Conservation (phyloP, 2,329 filamentous ascomycete species). For the Penicillium sp. region DNA sequence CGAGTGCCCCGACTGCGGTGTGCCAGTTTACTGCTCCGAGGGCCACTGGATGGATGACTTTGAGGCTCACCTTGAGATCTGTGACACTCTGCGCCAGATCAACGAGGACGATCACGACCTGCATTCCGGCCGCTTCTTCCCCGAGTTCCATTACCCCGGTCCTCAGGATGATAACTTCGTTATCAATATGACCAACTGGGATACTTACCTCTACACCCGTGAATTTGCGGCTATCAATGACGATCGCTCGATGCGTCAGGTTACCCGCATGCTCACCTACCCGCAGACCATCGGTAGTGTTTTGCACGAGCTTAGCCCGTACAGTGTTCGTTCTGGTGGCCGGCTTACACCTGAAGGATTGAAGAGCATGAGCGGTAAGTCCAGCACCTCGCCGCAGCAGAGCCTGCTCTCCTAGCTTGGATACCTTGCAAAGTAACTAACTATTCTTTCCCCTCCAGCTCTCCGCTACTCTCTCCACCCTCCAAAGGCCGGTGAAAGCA, state of each 20-base stretch:
- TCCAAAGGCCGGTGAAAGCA: constrained; percentile 71
- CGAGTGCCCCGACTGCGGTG: constrained; percentile 93
- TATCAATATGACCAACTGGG: constrained; percentile 98
- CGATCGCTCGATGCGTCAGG: constrained; percentile 86
- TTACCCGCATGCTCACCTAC: constrained; percentile 89
- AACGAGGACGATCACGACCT: constrained; percentile 98
- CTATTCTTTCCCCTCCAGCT: constrained; percentile 52
- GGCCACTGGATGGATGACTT: constrained; percentile 97
- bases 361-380: constrained; percentile 86
- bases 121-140: constrained; percentile 83
- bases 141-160: constrained; percentile 88
- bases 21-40: constrained; percentile 90
- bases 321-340: constrained; percentile 71
- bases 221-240: constrained; percentile 89
- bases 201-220: constrained; percentile 90
- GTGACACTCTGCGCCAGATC: constrained; percentile 85
- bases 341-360: constrained; percentile 83
- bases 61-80: constrained; percentile 86
- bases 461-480: constrained; percentile 93
- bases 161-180: constrained; percentile 87
- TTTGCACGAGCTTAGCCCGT: constrained; percentile 91
- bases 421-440: background rate
- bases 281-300: constrained; percentile 88
- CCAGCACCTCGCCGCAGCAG: background rate
- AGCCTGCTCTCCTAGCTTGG: background rate